Evolutionary conservation across 305 asterid genomes (phyloP), one percentile per base, ranked within the genome.

Genomic region (Fraxinus greggii): DNA sequence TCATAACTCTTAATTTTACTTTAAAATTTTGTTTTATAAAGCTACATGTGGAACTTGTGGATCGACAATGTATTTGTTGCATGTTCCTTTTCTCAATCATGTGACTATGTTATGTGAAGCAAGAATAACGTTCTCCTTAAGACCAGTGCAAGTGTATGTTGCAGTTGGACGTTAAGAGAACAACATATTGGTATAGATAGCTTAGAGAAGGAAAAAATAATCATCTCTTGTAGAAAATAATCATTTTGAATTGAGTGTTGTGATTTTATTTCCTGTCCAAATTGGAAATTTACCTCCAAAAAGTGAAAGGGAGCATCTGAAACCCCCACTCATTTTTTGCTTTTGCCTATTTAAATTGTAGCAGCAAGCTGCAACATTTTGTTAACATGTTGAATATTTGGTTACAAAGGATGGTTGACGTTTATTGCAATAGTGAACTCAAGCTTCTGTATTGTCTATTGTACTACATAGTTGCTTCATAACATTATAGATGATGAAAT

Each of bases 81-180:
- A 75, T 28, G 78, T 17, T 72, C 36, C 61, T 24, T 32, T 67
- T 48, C 63, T 32, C 21, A 33, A n/a, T 83, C 83, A 67, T 56
- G 85, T 21, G 5, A 78, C 87, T 40, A 48, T 78, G 45, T 73
- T 21, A 36, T 61, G 35, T 45, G 84, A 86, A 80, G 87, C 87
- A 38, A 70, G 80, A 81, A 48, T 28, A 36, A 81, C 31, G 75
- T 81, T 83, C 85, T 83, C 87, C 89, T 86, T 81, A 56, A 79
- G 72, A 76, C 86, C 84, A 72, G 35, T 81, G 83, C 86, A 79
- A 75, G 42, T 1, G 61, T 74, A 4, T 81, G 63, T 81, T 86
- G 87, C 82, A 86, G n/a, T 32, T 83, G 87, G 84, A 83, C 82
- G 84, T 83, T 85, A 81, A 86, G 84, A 85, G 80, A 86, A 86